Base-by-base conservation (phyloP, 1,284 basidiomycete genomes). In the Rhodotorula sp. region DNA sequence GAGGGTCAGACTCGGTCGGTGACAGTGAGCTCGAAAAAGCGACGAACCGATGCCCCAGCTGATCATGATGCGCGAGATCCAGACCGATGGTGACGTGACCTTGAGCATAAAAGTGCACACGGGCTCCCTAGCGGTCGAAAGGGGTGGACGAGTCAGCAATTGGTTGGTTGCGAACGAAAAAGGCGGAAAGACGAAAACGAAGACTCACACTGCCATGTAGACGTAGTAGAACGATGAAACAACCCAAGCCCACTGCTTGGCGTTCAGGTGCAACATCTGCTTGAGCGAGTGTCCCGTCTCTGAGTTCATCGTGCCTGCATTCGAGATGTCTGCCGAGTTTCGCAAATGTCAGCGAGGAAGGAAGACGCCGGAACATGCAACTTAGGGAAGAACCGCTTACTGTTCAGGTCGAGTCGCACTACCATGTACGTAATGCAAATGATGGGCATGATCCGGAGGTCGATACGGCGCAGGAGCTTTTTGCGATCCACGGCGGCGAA, bases 1-100 rank as follows among this genome's bases (percentile, higher is more conserved):
- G 7, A 10, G 39, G 39, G 34, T 34, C 34, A 34, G 34, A 34
- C 34, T 34, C 34, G 7, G 5, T 34, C 34, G 34, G 34, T 34
- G 34, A 3, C 12, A 31, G 43, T 5, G 7, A 6, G 26, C 15
- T 7, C 16, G 21, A 14, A 8, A 20, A 20, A n/a, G 31, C 18
- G 4, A 29, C 46, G 16, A 16, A 56, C 49, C 31, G 3, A n/a
- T 34, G 2, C 65, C 66, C 60, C 60, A 67, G 21, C 46, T 39
- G 46, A 68, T 46, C 62, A 68, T 64, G 57, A 68, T 64, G n/a
- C 67, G 56, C 3, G 48, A 5, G 21, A 68, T 26, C 58, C 62
- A 68, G 26, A 58, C 23, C 5, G 67, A 68, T 0, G 67, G 67
- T 5, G 67, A 47, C 16, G 51, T 59, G n/a, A 31, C 23, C 39